phyloP scores from a whole-genome alignment of 352 stramenopile species.

The Globisporangium solare region DNA sequence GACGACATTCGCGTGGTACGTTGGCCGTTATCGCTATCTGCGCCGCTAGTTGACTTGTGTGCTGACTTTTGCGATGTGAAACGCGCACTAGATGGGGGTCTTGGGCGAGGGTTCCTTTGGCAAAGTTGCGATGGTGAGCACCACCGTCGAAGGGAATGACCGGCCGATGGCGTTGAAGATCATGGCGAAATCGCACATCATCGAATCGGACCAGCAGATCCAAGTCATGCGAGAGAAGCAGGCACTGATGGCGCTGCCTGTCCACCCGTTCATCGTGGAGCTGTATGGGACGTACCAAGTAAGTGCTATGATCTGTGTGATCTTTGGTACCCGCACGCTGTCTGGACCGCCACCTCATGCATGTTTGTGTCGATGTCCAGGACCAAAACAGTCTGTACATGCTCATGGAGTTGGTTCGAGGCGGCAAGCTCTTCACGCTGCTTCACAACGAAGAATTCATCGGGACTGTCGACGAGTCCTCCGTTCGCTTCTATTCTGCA shows the following conservation, averaged over 20 bases:
- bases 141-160: slow-evolving; percentile 47
- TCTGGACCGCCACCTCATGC: not conserved
- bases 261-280: slow-evolving; percentile 90
- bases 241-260: slow-evolving; percentile 83
- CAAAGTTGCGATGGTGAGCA: slow-evolving; percentile 91
- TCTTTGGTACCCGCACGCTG: not conserved
- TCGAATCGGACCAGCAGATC: slow-evolving; percentile 90
- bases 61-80: not conserved
- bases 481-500: slow-evolving; percentile 85
- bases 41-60: not conserved
- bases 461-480: slow-evolving; percentile 71
- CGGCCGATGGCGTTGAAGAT: slow-evolving; percentile 88
- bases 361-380: slow-evolving; percentile 23
- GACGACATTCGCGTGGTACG: slow-evolving; percentile 65
- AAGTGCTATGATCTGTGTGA: not conserved
- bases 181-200: slow-evolving; percentile 91
- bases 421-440: slow-evolving; percentile 91
- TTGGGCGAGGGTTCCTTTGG: slow-evolving; percentile 96
- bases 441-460: slow-evolving; percentile 86
- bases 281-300: slow-evolving; percentile 88
- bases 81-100: slow-evolving; percentile 53
- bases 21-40: not conserved
- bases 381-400: slow-evolving; percentile 92
- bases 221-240: slow-evolving; percentile 92
- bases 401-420: slow-evolving; percentile 91